Conservation (phyloP, 129 eudicot genomes). For the Lactuca sativa region DNA sequence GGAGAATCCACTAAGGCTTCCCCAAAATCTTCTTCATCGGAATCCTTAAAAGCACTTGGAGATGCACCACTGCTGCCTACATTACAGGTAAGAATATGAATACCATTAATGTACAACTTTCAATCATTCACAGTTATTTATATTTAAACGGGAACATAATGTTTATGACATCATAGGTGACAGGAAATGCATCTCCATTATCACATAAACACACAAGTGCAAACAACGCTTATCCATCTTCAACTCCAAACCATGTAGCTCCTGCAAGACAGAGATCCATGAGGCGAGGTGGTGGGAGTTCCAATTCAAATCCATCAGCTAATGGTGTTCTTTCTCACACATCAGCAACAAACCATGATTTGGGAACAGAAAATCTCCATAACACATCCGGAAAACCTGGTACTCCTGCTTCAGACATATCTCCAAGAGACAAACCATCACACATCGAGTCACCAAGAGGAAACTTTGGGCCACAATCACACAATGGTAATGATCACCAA, state of each 20-base stretch:
- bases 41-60: constrained; percentile 40
- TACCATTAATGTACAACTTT: not conserved
- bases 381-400: constrained; percentile 31
- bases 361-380: not conserved
- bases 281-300: constrained; percentile 50
- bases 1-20: constrained; percentile 58
- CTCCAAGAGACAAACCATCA: constrained; percentile 31
- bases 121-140: not conserved
- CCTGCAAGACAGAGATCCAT: constrained; percentile 48
- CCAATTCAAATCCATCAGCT: constrained; percentile 26
- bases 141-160: not conserved
- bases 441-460: constrained; percentile 52
- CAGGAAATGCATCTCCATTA: constrained; percentile 37
- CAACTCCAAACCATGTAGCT: constrained; percentile 43
- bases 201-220: constrained; percentile 31
- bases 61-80: constrained; percentile 38
- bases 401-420: constrained; percentile 32
- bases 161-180: constrained; percentile 23
- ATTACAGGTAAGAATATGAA: constrained; percentile 38
- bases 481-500: constrained; percentile 45
- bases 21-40: constrained; percentile 47
- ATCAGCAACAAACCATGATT: constrained; percentile 32
- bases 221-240: constrained; percentile 31
- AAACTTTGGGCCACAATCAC: constrained; percentile 38
- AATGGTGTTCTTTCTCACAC: constrained; percentile 47